These are phyloP conservation scores for Eucalyptus regnans DNA, from an alignment of 345 rosid species.

Conservation along the genomic window DNA sequence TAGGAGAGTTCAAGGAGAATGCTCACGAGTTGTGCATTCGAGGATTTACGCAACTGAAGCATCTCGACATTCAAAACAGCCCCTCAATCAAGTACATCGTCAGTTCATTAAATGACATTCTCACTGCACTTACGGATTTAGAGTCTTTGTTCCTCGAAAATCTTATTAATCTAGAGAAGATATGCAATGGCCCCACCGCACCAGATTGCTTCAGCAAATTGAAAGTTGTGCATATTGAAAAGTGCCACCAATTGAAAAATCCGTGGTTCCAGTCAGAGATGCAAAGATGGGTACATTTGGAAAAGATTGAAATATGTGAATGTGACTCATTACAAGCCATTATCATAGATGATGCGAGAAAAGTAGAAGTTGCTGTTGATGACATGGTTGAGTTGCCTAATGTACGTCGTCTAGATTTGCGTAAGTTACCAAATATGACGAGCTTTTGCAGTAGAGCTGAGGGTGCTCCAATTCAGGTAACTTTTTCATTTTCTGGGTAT, in stretches of 20 bases:
- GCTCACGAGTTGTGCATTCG: neutral
- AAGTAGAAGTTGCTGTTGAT: neutral
- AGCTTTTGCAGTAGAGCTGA: accelerated
- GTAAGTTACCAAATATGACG: neutral
- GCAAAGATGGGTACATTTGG: neutral
- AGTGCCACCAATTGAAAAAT: neutral
- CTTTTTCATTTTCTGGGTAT: neutral
- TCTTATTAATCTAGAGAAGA: neutral
- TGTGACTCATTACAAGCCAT: neutral
- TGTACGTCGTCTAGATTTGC: neutral
- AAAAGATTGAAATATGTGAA: accelerated
- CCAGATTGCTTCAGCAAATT: neutral
- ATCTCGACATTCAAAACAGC: neutral
- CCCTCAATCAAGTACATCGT: neutral
- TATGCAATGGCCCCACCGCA: neutral
- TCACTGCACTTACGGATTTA: neutral
- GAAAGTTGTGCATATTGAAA: accelerated
- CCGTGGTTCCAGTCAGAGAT: accelerated
- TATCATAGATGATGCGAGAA: neutral
- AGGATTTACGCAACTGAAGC: neutral
- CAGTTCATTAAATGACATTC: neutral
- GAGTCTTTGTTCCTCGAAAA: neutral
- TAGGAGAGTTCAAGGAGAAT: neutral
- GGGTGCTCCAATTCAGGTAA: neutral
- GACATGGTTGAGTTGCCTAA: neutral